Percentiles rank a stretch among this genome's conserved stretches.
Evolutionary conservation across 139 green algal genomes (phyloP).

Genomic region (Closterium sp.): DNA sequence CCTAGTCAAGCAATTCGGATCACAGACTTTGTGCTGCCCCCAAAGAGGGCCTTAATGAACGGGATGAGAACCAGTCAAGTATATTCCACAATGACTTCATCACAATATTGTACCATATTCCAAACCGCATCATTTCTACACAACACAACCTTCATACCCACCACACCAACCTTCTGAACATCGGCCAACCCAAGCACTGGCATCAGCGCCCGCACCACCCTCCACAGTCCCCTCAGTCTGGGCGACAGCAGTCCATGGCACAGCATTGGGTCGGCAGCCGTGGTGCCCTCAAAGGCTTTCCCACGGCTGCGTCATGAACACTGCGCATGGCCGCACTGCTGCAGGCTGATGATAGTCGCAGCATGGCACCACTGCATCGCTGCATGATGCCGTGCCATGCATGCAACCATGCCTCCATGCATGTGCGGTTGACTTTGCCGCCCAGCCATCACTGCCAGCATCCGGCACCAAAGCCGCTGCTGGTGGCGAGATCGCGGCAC

Average conservation of each 20-base stretch:
- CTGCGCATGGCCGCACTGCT: neutral
- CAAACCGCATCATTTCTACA: too few relatives aligned
- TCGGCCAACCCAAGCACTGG: too few relatives aligned
- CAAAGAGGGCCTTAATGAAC: too few relatives aligned
- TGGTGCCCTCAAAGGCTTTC: neutral
- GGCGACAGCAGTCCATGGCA: neutral
- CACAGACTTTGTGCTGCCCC: too few relatives aligned
- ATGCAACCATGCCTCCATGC: neutral
- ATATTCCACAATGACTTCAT: too few relatives aligned
- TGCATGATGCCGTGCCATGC: neutral
- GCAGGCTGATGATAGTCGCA: neutral
- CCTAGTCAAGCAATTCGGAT: too few relatives aligned
- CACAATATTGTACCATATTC: too few relatives aligned
- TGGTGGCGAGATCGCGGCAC: neutral
- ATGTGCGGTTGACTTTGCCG: neutral
- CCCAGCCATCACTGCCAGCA: neutral
- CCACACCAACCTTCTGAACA: too few relatives aligned
- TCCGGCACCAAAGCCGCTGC: neutral
- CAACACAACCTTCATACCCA: too few relatives aligned
- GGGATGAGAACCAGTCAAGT: too few relatives aligned
- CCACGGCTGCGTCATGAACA: neutral
- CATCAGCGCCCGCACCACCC: too few relatives aligned
- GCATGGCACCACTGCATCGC: neutral
- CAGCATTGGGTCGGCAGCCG: neutral
- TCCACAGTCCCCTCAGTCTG: neutral